Evolutionary conservation across 805 yeast genomes (phyloP), one percentile per base, ranked within the genome.

Genomic region (Myxozyma mucilagina): DNA sequence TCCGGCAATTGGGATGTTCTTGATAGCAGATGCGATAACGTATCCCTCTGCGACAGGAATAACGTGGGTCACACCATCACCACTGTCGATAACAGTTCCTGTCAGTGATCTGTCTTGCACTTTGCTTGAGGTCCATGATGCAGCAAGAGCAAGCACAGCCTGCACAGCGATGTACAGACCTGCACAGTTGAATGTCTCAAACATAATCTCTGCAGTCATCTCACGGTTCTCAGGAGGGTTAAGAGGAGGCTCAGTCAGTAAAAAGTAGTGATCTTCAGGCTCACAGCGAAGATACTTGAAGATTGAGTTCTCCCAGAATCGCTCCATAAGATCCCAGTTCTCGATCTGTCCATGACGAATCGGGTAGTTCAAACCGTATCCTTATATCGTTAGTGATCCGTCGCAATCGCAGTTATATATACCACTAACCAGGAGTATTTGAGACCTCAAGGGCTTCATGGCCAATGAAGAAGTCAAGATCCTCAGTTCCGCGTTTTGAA

Each of bases 171-270:
- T 94, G 77, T 94, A 94, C 64, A 94, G 80, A 62, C 99, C 99
- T 16, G 98, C 98, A 78, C 99, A 94, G 75, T 94, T 94, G 82
- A 94, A 94, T 18, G 96, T 86, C 78, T 94, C 99, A 78, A 94
- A 94, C 96, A 94, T 94, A 73, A 94, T 94, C 75, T 94, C 99
- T 11, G 99, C 99, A 0, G 97, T 91, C 74, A 90, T 90, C 75
- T 94, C 99, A 78, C 99, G 89, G 76, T 94, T 94, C 79, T 94
- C 99, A 6, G 99, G 99, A n/a, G 99, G 97, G 72, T 94, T 94
- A 68, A 94, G 83, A 24, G 99, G 99, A 10, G 99, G 99, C 78
- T 94, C 99, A 54, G 99, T 94, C 69, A 94, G 78, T 59, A 94
- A 79, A 76, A 94, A 94, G 73, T 90, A 91, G 73, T 94, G 99